Base-by-base conservation (phyloP, 441 rosid genomes). In the Biscutella laevigata region DNA sequence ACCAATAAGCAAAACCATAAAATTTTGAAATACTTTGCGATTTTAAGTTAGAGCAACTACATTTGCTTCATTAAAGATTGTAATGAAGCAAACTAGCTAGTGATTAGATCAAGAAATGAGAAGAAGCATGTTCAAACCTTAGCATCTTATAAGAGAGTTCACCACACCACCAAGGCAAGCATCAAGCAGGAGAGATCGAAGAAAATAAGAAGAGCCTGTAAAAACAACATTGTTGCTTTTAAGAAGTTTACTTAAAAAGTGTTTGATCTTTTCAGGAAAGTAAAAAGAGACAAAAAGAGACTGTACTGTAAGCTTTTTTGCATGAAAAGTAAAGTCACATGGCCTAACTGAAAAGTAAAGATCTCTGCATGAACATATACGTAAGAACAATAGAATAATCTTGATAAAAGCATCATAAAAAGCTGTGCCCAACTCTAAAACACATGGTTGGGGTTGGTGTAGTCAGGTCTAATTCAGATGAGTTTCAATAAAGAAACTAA, bases 371-470 rank as follows among this genome's bases (percentile, higher is more conserved):
- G 71, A 60, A 67, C 61, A 59, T 59, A 60, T 67, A 67, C 71
- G 71, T 67, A 60, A 54, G 57, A 51, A 65, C 28, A 45, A 30
- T 52, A 60, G 46, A 67, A 60, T 67, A 67, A 35, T 60, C 58
- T 26, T 47, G 42, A 54, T 48, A 60, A 67, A 60, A 60, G 67
- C 71, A 67, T 59, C 71, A 53, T 67, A 21, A 60, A 67, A 60
- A 60, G 66, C 48, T 53, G 71, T 67, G 71, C 62, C n/a, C 0
- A 53, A 22, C 67, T 60, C 58, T 40, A 47, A 67, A 60, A 67
- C 67, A 67, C 71, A 67, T 67, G 71, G 71, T 54, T 67, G 71
- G 71, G 66, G 71, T 67, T 67, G 66, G 71, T 60, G 60, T n/a
- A 67, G 67, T 53, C 71, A 60, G 71, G 67, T 54, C 62, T 60